Conservation (phyloP, 1,284 basidiomycete species). For the Anthracocystis panici-leucophaei region DNA sequence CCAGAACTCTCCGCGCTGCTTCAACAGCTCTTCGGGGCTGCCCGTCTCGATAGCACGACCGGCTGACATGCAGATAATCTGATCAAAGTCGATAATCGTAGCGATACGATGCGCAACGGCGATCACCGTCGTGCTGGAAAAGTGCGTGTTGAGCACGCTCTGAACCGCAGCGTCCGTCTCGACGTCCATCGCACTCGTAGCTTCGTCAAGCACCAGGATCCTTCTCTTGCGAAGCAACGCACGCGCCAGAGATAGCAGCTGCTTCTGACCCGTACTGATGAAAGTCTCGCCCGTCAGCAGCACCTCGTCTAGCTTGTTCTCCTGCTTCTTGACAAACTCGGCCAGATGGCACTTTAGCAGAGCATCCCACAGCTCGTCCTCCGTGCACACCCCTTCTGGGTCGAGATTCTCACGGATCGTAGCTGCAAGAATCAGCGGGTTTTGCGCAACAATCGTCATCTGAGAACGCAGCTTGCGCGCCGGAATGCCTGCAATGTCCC, state of each 20-base stretch:
- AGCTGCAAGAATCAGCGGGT: slow-evolving; percentile 61
- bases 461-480: slow-evolving; percentile 37
- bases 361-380: slow-evolving; percentile 64
- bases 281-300: slow-evolving; percentile 30
- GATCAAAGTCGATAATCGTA: slow-evolving; percentile 81
- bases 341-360: slow-evolving; percentile 57
- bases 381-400: slow-evolving; percentile 48
- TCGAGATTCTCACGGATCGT: slow-evolving; percentile 65
- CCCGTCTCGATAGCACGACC: slow-evolving; percentile 77
- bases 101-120: slow-evolving; percentile 75
- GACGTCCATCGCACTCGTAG: slow-evolving; percentile 53
- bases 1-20: slow-evolving; percentile 47
- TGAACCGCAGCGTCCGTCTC: slow-evolving; percentile 73
- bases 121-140: slow-evolving; percentile 58
- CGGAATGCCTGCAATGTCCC: slow-evolving; percentile 23
- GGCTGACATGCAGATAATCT: slow-evolving; percentile 81
- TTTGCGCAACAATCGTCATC: slow-evolving; percentile 62
- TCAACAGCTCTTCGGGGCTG: slow-evolving; percentile 43
- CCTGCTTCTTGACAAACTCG: slow-evolving; percentile 55
- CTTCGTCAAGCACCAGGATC: slow-evolving; percentile 74
- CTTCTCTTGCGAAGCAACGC: slow-evolving; percentile 73
- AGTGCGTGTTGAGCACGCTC: slow-evolving; percentile 72
- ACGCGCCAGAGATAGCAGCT: slow-evolving; percentile 71
- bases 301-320: slow-evolving; percentile 49
- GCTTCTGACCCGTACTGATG: slow-evolving; percentile 63